Evolutionary conservation across 371 early-diverging fungal genomes (phyloP).

Genomic region (Saksenaea oblongispora): DNA sequence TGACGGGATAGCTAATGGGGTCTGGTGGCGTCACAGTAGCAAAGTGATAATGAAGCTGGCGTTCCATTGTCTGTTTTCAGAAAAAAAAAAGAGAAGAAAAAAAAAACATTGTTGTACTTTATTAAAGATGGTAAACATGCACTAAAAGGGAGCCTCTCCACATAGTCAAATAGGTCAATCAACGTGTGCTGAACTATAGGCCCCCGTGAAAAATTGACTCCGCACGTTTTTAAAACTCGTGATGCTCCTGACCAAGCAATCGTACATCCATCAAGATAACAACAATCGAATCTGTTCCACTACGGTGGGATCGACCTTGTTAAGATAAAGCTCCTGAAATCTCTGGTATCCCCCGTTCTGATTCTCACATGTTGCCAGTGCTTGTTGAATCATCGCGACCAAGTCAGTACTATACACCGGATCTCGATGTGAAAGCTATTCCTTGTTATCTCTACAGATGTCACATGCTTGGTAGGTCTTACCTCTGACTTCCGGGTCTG

Average conservation of each 20-base stretch:
- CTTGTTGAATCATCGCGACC: constrained; percentile 47
- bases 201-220: neutral
- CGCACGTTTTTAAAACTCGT: constrained; percentile 1
- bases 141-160: neutral
- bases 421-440: constrained; percentile 52
- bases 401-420: constrained; percentile 62
- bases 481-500: constrained; percentile 43
- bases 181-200: neutral
- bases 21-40: neutral
- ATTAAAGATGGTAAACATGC: neutral
- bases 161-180: neutral
- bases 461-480: neutral
- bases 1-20: neutral
- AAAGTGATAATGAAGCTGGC: neutral
- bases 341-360: constrained; percentile 43
- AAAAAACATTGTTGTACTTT: neutral
- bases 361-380: constrained; percentile 43
- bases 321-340: constrained; percentile 42
- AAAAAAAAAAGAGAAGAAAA: neutral
- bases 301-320: constrained; percentile 53
- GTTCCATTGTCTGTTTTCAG: neutral
- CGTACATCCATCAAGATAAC: neutral
- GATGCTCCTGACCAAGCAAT: neutral
- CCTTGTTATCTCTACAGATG: neutral
- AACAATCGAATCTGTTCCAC: constrained; percentile 38